These are phyloP conservation scores for Alternaria angustiovoidea DNA, from an alignment of 2,329 filamentous ascomycete species.

Conservation along the genomic window DNA sequence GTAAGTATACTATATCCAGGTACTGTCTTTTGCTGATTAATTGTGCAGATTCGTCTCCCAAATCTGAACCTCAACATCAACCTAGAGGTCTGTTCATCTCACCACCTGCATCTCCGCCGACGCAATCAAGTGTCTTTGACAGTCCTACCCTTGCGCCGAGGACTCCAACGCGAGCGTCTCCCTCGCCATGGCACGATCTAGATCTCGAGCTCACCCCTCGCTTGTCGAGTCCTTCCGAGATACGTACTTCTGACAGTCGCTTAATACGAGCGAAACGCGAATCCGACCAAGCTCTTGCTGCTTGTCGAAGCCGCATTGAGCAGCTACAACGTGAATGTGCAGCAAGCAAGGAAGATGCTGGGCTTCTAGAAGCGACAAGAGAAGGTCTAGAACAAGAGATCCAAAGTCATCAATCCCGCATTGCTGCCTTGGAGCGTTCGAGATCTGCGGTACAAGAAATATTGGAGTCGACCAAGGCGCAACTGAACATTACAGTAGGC, in stretches of 20 bases:
- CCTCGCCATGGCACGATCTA: conserved; percentile 33
- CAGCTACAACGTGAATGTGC: conserved; percentile 43
- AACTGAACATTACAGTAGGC: conserved; percentile 27
- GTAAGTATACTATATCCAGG: conserved; percentile 24
- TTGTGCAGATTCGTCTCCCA: conserved; percentile 35
- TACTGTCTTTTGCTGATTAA: conserved; percentile 11
- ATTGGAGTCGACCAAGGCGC: conserved; percentile 31
- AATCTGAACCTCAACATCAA: conserved; percentile 28
- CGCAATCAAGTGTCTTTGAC: conserved; percentile 26
- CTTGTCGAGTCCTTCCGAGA: conserved; percentile 29
- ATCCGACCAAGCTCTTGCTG: conserved; percentile 47
- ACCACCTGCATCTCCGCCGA: conserved; percentile 46
- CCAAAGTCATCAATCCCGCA: conserved; percentile 38
- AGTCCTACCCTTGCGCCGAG: conserved; percentile 25
- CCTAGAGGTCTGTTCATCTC: conserved; percentile 38
- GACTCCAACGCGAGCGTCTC: conserved; percentile 36
- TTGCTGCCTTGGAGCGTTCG: conserved; percentile 40
- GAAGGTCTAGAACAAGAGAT: conserved; percentile 39
- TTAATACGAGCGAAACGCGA: conserved; percentile 49
- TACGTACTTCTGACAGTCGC: conserved; percentile 45
- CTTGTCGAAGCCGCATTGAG: conserved; percentile 46
- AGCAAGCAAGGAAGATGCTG: conserved; percentile 35
- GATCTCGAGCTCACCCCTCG: conserved; percentile 32
- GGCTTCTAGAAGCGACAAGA: conserved; percentile 27
- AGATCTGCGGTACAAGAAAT: conserved; percentile 31